Evolutionary conservation across 495 filamentous ascomycete genomes (phyloP).

Genomic region (Xylaria longipes): DNA sequence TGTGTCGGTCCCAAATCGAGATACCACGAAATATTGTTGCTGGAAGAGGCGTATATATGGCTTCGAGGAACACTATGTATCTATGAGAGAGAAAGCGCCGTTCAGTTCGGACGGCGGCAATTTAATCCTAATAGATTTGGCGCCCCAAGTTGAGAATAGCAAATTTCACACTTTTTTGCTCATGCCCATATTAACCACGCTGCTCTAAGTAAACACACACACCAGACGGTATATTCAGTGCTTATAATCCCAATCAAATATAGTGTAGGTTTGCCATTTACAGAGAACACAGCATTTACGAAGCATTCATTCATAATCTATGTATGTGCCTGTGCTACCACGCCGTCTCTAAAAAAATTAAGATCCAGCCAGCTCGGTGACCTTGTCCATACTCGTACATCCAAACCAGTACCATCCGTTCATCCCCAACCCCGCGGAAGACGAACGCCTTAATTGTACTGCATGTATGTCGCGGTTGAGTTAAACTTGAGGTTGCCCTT

Average conservation of each 20-base stretch:
- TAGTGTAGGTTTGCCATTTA: neutral
- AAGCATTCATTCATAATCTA: conserved; percentile 24
- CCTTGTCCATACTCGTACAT: conserved; percentile 33
- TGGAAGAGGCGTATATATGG: neutral
- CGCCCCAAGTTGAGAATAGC: neutral
- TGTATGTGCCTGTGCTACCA: conserved; percentile 10
- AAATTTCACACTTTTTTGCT: neutral
- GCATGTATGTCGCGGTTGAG: conserved; percentile 97
- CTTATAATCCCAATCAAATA: neutral
- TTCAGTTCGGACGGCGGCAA: neutral
- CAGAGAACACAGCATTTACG: neutral
- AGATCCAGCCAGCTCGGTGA: conserved; percentile 4
- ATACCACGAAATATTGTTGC: conserved; percentile 13
- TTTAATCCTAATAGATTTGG: conserved; percentile 24
- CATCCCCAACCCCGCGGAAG: neutral
- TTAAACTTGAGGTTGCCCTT: conserved; percentile 99
- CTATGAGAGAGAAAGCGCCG: neutral
- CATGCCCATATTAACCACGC: neutral
- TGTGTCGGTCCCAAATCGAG: neutral
- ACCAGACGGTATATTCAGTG: neutral
- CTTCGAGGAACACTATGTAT: neutral
- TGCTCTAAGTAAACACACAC: neutral
- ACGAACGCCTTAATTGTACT: conserved; percentile 79
- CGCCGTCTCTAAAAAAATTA: conserved; percentile 12
- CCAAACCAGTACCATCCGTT: conserved; percentile 7